Base-by-base conservation (phyloP, 106 monocot genomes). In the Dactylorhiza incarnata region DNA sequence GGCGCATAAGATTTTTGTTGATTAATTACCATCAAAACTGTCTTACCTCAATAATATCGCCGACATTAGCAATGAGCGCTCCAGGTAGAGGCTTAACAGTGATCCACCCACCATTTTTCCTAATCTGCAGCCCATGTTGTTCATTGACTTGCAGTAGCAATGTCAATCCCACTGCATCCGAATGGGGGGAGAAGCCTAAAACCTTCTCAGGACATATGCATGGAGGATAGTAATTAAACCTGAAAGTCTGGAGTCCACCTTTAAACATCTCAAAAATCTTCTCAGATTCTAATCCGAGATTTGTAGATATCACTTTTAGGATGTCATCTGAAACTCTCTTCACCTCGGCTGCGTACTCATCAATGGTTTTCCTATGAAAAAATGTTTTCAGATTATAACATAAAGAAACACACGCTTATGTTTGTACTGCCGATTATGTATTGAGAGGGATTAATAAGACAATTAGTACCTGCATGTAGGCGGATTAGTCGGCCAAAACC, bases 401-500 rank as follows among this genome's bases (percentile, higher is more conserved):
- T 62, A 6, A 23, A 62, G 19, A 20, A 62, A 22, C 54, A 15
- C 16, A 4, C 10, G 17, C 15, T 3, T 54, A 54, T 54, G 15
- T 17, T 54, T 54, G 29, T 54, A 54, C 14, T 13, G 17, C 23
- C 23, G n/a, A 20, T 62, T 9, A 24, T n/a, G 0, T 8, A 23
- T 23, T 13, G 37, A 68, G 13, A 2, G 37, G 3, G 22, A 43
- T 68, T 43, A 23, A 9, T 37, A 10, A n/a, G 12, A 69, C 37
- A 44, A 50, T 24, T 71, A 24, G 23, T 74, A 82, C 85, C 87
- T 76, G 73, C 82, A 88, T 44, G 87, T 76, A 70, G 79, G 29
- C 54, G 87, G 87, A 45, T 82, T 71, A 71, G 77, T 71, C 9
- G 87, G 77, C 87, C 87, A 87, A 49, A 87, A 65, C 25, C 44